These are phyloP conservation scores for Chrysanthemum seticuspe DNA, from an alignment of 129 eudicot genomes.

Conservation along the genomic window DNA sequence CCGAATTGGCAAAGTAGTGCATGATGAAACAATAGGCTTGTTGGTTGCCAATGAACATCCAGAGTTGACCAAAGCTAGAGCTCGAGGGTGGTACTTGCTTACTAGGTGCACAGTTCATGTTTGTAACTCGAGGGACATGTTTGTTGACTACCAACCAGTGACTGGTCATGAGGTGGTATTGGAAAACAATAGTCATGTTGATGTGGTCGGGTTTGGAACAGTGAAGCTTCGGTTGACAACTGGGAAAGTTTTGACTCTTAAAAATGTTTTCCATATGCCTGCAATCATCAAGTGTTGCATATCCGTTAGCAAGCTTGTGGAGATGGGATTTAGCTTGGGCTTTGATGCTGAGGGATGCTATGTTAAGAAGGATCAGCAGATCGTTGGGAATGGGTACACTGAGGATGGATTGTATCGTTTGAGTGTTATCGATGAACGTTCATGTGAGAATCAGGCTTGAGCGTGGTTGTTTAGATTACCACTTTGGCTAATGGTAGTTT, in stretches of 20 bases:
- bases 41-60: not conserved
- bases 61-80: too few species aligned
- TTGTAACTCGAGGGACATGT: too few species aligned
- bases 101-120: too few species aligned
- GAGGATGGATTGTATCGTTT: not conserved
- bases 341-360: not conserved
- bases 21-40: not conserved
- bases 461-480: not conserved
- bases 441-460: not conserved
- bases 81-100: too few species aligned
- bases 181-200: too few species aligned
- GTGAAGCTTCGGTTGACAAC: too few species aligned
- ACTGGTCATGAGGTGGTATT: too few species aligned
- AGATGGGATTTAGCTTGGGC: not conserved
- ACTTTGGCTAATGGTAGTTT: not conserved
- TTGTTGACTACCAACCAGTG: too few species aligned
- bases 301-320: not conserved
- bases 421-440: not conserved
- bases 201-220: too few species aligned
- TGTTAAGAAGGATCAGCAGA: not conserved
- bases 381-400: not conserved
- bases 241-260: too few species aligned
- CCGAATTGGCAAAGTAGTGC: not conserved
- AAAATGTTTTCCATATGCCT: constrained; percentile 16
- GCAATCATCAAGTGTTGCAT: not conserved